Base-by-base conservation (phyloP, 495 filamentous ascomycete genomes). In the Amniculicola lignicola region DNA sequence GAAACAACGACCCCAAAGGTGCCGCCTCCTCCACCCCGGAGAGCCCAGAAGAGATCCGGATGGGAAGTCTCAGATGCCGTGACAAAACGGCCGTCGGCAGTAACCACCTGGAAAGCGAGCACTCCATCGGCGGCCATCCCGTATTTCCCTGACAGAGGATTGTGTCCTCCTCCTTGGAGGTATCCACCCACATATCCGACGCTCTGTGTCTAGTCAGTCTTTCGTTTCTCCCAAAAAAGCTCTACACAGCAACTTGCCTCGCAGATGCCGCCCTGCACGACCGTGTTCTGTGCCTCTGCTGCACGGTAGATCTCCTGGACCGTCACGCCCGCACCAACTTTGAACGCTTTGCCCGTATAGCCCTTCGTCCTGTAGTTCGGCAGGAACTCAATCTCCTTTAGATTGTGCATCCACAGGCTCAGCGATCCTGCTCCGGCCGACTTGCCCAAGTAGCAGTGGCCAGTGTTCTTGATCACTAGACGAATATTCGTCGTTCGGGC, bases 401-500 rank as follows among this genome's bases (percentile, higher is more conserved):
- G n/a, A 19, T 58, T 51, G 54, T 58, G 53, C 25, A 47, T 51
- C 59, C 59, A 62, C 14, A 62, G 14, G 19, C 59, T 53, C 38
- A 51, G 25, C 11, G 54, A 18, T 11, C 54, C 54, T 5, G 46
- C 54, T 10, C 54, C 54, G 12, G 39, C 5, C 1, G 54, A 58
- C 23, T 58, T 58, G 2, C 54, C 54, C n/a, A 58, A 37, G 37
- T 50, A 58, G 22, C 35, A 37, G 29, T 86, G 85, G 24, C 86
- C 85, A 1, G 84, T 89, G 59, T 87, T 88, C 72, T 85, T 85
- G 48, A 87, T 74, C 0, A 82, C 71, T 1, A 88, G 68, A 23
- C 83, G 71, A 0, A 87, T 53, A 22, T 78, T 77, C 14, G 68
- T 68, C 14, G 84, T 79, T 37, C 79, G 72, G 2, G 83, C 83